phyloP scores from a whole-genome alignment of 768 basidiomycete genomes.

The Suillus ampliporus region DNA sequence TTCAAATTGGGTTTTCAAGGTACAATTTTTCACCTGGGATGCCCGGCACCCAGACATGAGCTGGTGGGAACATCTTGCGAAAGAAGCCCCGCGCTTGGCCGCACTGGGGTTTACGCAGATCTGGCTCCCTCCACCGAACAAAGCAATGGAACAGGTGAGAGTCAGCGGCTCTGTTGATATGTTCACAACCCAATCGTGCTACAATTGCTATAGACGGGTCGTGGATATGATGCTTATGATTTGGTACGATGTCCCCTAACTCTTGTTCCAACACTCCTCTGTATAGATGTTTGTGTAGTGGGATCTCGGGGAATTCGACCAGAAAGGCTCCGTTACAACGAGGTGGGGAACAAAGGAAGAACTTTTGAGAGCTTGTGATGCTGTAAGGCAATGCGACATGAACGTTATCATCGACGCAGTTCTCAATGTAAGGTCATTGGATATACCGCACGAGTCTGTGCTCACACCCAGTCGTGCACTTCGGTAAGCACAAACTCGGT shows the following conservation, averaged over 20 bases:
- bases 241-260: constrained; percentile 51
- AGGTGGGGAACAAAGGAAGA: constrained; percentile 91
- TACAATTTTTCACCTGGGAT: constrained; percentile 91
- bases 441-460: neutral
- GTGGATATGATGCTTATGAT: constrained; percentile 89
- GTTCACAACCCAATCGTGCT: constrained; percentile 11
- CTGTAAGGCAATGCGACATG: constrained; percentile 72
- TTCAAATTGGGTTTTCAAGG: constrained; percentile 37
- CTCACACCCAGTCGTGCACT: constrained; percentile 15
- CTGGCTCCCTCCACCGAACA: constrained; percentile 87
- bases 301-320: constrained; percentile 87
- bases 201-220: constrained; percentile 53
- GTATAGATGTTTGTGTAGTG: constrained; percentile 53
- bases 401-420: constrained; percentile 88
- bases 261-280: neutral
- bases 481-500: constrained; percentile 77
- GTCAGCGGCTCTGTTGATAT: constrained; percentile 15
- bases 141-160: constrained; percentile 66
- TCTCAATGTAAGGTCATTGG: constrained; percentile 65
- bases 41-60: constrained; percentile 57
- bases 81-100: constrained; percentile 64
- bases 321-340: constrained; percentile 72
- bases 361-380: constrained; percentile 67
- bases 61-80: constrained; percentile 83
- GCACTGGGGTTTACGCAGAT: constrained; percentile 78